Base-by-base conservation (phyloP, 768 basidiomycete species). In the Naganishia antarctica region DNA sequence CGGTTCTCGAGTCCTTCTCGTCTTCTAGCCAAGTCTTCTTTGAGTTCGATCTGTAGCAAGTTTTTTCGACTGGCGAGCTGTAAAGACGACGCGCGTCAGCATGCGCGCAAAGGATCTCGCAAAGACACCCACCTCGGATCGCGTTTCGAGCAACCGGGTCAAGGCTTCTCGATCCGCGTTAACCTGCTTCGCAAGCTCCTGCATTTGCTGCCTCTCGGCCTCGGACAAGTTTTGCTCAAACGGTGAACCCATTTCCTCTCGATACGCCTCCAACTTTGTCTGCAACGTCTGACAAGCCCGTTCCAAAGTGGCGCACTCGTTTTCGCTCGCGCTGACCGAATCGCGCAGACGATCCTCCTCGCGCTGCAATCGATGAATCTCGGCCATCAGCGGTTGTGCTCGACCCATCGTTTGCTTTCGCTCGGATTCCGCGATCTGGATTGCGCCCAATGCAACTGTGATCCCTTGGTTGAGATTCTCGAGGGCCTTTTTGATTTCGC, bases 41-140 rank as follows among this genome's bases (percentile, higher is more conserved):
- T 90, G 49, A 98, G 81, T 75, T 98, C 94, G 60, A 96, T 93
- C 74, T 96, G 91, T 29, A 96, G 78, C 4, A 86, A 78, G 72
- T 87, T 89, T 79, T 90, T 91, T 68, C 81, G 82, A 13, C 85
- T 83, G 43, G 89, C 86, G 68, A 91, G 77, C 87, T 90, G 69
- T 25, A 7, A 40, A 11, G 21, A n/a, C 8, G 43, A 29, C 13
- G 12, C 12, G 2, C 16, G 34, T 67, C 51, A 68, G 59, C 25
- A 21, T 7, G 15, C n/a, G 15, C 12, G 13, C 16, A 11, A 9
- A 18, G 53, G 34, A 29, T 16, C 28, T 5, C 5, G n/a, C 23
- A 8, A 26, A 26, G 4, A 41, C 8, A 74, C 86, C 40, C 61
- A 90, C 91, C 81, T 90, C 84, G 49, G 85, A 84, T 71, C 86